Conservation (phyloP, 2,329 filamentous ascomycete genomes). For the Verticillium klebahnii region DNA sequence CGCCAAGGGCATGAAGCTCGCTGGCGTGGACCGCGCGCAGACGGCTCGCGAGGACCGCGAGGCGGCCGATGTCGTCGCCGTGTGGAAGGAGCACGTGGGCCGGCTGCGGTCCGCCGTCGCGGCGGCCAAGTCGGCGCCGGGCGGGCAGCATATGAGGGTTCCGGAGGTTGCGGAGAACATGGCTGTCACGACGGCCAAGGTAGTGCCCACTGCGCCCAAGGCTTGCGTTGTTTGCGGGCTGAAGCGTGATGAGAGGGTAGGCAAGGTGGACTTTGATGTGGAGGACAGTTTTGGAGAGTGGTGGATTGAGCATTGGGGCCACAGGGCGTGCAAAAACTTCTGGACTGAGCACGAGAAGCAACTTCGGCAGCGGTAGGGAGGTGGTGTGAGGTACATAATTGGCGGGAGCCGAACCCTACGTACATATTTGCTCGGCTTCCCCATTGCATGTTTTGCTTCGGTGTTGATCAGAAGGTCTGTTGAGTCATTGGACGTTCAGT, state of each 20-base stretch:
- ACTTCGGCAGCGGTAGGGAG: constrained; percentile 58
- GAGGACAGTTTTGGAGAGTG: constrained; percentile 94
- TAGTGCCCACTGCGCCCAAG: constrained; percentile 69
- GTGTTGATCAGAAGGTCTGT: too few relatives aligned
- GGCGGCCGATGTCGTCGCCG: constrained; percentile 67
- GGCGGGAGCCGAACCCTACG: background rate
- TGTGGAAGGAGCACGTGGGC: constrained; percentile 74
- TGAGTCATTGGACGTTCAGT: too few relatives aligned
- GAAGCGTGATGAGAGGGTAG: constrained; percentile 78
- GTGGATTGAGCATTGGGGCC: constrained; percentile 90
- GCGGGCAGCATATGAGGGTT: constrained; percentile 40
- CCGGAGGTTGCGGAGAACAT: constrained; percentile 70
- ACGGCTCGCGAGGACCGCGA: constrained; percentile 80
- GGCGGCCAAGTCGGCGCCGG: constrained; percentile 49
- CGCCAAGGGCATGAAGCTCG: constrained; percentile 85
- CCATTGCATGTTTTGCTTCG: too few relatives aligned
- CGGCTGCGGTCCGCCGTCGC: constrained; percentile 69
- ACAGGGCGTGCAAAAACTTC: constrained; percentile 74
- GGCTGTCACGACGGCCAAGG: constrained; percentile 62
- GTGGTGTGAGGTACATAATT: background rate
- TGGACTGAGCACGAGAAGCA: constrained; percentile 73
- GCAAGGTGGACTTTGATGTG: constrained; percentile 69
- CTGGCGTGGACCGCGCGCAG: constrained; percentile 79
- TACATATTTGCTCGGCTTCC: background rate
- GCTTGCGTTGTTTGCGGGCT: constrained; percentile 83